Base-by-base conservation (phyloP, 225 moss, liverwort and hornwort species). In the Pseudoscleropodium purum region DNA sequence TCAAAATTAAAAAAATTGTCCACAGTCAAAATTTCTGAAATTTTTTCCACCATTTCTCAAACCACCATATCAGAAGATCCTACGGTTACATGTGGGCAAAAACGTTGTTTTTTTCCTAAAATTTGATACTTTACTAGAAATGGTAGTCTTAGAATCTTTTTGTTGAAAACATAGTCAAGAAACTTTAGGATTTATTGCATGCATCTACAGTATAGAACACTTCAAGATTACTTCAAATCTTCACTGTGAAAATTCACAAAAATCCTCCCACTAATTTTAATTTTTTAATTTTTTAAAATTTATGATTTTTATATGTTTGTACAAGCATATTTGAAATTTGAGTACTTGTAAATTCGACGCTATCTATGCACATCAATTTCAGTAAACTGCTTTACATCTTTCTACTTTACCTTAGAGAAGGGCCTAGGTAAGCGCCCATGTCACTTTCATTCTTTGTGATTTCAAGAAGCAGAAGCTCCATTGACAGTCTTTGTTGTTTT, bases 151-250 rank as follows among this genome's bases (percentile, higher is more conserved):
- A 4, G 16, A 54, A 17, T 17, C 5, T 17, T 54, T 54, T 54
- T 15, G 54, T 54, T 54, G 17, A 54, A 54, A 54, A 17, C 54
- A 54, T 54, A 54, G 54, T 54, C 17, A 54, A 54, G 17, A 17
- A 54, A 54, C 17, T 54, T 54, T 5, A 54, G 17, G 16, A 54
- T 16, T 54, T 54, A 56, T 56, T 56, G 7, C 24, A 41, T 24
- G 13, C n/a, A 70, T 39, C 0, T 13, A 39, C 0, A 1, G n/a
- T n/a, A n/a, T n/a, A n/a, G 1, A 39, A 24, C 7, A 70, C 13
- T n/a, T 23, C 23, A 69, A 68, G 21, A 11, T 7, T 23, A 12
- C 4, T n/a, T 69, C 13, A 69, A 70, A 25, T 70, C 39, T 13
- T 23, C 6, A 69, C 8, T 39, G 39, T 39, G 14, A 25, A 14